Conservation (phyloP, 2,329 filamentous ascomycete genomes). For the Pseudogymnoascus sp. region DNA sequence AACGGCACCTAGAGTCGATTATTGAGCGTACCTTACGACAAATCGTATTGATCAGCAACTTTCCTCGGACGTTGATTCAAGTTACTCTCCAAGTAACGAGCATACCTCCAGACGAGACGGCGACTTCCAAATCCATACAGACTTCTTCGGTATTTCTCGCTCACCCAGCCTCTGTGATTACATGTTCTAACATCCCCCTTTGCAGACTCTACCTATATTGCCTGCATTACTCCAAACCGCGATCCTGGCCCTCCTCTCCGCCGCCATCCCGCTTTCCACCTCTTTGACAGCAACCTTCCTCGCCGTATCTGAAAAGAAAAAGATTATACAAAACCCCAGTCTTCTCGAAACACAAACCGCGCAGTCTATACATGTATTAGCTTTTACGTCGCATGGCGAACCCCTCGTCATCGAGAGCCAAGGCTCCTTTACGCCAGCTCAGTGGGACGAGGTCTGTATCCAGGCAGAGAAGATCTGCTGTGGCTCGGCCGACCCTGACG, state of each 20-base stretch:
- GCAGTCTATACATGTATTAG: conserved; percentile 70
- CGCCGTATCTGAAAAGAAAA: conserved; percentile 42
- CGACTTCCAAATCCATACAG: conserved; percentile 50
- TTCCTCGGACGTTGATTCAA: conserved; percentile 70
- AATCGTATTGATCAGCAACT: conserved; percentile 64
- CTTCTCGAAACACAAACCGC: conserved; percentile 52
- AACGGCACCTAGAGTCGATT: conserved; percentile 73
- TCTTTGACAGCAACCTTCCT: conserved; percentile 59
- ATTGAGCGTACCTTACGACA: conserved; percentile 64
- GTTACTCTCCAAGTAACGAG: conserved; percentile 69
- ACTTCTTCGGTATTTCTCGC: conserved; percentile 44
- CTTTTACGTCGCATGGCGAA: conserved; percentile 65
- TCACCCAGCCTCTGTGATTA: background rate
- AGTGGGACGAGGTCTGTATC: conserved; percentile 65
- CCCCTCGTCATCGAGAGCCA: conserved; percentile 74
- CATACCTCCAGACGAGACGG: conserved; percentile 58
- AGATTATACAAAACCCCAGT: conserved; percentile 51
- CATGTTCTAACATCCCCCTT: background rate
- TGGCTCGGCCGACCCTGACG: conserved; percentile 27
- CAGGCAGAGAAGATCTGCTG: conserved; percentile 59
- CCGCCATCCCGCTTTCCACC: conserved; percentile 68
- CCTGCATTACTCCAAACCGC: conserved; percentile 75
- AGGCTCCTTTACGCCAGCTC: conserved; percentile 63
- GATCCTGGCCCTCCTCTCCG: conserved; percentile 69
- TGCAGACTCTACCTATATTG: conserved; percentile 67